Base-by-base conservation (phyloP, 208 protist genomes). In the Crithidia expoeki region DNA sequence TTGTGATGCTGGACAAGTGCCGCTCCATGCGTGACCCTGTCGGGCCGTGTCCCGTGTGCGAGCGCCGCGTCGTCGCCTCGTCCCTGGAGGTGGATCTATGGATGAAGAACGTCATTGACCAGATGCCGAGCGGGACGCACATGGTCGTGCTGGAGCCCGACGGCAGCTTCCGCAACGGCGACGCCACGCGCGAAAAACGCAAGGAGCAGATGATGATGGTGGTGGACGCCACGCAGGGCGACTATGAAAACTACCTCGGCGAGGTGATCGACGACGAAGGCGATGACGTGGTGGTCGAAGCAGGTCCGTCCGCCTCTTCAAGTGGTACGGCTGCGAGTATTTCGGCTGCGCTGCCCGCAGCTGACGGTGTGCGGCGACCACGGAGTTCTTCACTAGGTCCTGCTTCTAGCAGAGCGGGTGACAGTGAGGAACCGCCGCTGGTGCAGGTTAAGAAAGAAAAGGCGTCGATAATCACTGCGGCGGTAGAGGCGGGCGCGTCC, bases 31-130 rank as follows among this genome's bases (percentile, higher is more conserved):
- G 92, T 16, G 92, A 97, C 56, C 89, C 89, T 16, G 84, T 72
- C 16, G 92, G 76, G n/a, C 83, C 87, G 36, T 97, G 92, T 74
- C 88, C 89, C 17, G 89, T 95, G 57, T 97, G 92, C 70, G 83
- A 93, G 70, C 78, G 80, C 36, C 84, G 88, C 58, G 88, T 95
- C 42, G 53, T 74, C 6, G 85, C 88, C 47, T 95, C 89, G 5
- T 86, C 80, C 30, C 83, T 97, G 27, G 85, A 93, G 67, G 75
- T 97, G 23, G 92, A 97, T 61, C 46, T 84, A 27, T 97, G 92
- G 90, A 85, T 95, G 81, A 62, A 86, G 63, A 70, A 84, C 32
- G 85, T 93, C 23, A 59, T 89, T 21, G 73, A 83, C 64, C 73
- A 88, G 55, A 89, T 95, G 88, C 89, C 92, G 30, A 44, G 64